A percentile compares a stretch with the other conserved stretches of the same genome.
Conservation (phyloP, 2,329 filamentous ascomycete genomes). For the Monosporascus ibericus region DNA sequence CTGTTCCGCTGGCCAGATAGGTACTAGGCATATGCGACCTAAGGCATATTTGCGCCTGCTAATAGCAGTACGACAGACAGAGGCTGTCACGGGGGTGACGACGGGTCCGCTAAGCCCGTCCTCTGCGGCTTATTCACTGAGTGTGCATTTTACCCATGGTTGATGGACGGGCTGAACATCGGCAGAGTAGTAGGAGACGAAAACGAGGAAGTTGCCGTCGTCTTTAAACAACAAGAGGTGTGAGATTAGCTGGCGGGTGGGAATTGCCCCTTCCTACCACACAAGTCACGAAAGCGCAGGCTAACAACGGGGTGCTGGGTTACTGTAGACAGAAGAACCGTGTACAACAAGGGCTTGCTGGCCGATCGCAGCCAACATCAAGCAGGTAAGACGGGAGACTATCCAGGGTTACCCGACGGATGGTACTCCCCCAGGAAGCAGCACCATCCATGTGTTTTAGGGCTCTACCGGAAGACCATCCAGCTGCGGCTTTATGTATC, state of each 20-base stretch:
- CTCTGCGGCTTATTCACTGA: not conserved
- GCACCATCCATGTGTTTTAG: slow-evolving; percentile 18
- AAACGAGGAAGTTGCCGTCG: not conserved
- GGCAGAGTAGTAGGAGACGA: not conserved
- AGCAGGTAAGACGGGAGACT: slow-evolving; percentile 4
- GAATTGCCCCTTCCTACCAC: not conserved
- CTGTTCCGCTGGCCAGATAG: not conserved
- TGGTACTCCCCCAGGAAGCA: slow-evolving; percentile 24
- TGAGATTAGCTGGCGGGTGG: not conserved
- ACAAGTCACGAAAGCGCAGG: not conserved
- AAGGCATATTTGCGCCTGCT: too few species aligned
- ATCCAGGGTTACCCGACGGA: slow-evolving; percentile 25
- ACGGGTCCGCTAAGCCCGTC: not conserved
- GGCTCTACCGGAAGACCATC: slow-evolving; percentile 22
- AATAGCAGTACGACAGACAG: too few species aligned
- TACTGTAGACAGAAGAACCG: not conserved
- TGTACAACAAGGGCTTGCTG: not conserved
- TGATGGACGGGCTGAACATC: not conserved
- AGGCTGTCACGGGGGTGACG: too few species aligned
- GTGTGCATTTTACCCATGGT: not conserved
- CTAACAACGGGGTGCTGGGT: not conserved
- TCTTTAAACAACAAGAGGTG: not conserved
- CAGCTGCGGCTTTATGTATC: slow-evolving; percentile 14
- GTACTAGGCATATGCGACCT: not conserved
- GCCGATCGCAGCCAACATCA: not conserved